Evolutionary conservation across 129 eudicot species (phyloP).

Genomic region (Apium graveolens): DNA sequence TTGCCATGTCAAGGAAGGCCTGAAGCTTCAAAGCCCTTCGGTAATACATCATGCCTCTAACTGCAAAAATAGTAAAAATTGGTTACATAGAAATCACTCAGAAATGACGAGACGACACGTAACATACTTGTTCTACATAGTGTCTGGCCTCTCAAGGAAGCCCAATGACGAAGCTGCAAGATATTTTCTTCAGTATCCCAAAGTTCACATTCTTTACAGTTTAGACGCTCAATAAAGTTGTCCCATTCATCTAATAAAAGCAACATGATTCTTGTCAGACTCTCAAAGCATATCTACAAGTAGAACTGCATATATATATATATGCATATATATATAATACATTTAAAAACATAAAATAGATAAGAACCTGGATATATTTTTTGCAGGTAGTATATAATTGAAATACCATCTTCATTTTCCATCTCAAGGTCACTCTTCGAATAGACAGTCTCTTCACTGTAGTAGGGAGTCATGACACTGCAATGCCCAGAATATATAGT

Average conservation of each 20-base stretch:
- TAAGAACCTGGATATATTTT: slow-evolving; percentile 88
- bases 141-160: slow-evolving; percentile 96
- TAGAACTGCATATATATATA: neutral
- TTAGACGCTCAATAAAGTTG: slow-evolving; percentile 88
- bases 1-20: slow-evolving; percentile 98
- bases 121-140: slow-evolving; percentile 84
- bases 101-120: slow-evolving; percentile 4
- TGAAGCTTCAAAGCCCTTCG: slow-evolving; percentile 98
- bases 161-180: slow-evolving; percentile 98
- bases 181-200: slow-evolving; percentile 89
- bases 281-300: neutral
- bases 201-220: slow-evolving; percentile 65
- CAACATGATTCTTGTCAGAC: slow-evolving; percentile 8
- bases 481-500: slow-evolving; percentile 21
- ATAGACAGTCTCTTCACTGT: slow-evolving; percentile 89
- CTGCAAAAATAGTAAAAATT: slow-evolving; percentile 43
- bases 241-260: slow-evolving; percentile 86
- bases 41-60: slow-evolving; percentile 97
- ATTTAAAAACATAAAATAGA: neutral
- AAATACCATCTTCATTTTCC: slow-evolving; percentile 98
- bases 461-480: slow-evolving; percentile 98
- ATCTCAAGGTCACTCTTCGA: slow-evolving; percentile 88
- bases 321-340: too few species aligned
- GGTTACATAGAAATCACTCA: neutral
- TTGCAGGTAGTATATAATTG: slow-evolving; percentile 80